These are phyloP conservation scores for Haplographium delicatum DNA, from an alignment of 495 filamentous ascomycete genomes.

Conservation along the genomic window DNA sequence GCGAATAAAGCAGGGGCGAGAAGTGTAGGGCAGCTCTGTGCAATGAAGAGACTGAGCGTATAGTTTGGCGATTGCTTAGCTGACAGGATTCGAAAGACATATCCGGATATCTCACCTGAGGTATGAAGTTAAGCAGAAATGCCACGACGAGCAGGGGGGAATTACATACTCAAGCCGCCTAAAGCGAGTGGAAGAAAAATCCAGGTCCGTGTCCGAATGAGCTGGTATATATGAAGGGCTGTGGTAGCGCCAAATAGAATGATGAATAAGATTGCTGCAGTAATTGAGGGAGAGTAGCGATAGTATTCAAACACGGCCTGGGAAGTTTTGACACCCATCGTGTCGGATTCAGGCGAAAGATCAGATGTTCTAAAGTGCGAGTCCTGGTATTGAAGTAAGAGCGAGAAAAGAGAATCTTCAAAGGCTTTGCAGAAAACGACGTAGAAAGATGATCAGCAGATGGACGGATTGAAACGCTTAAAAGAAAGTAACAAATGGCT, in stretches of 20 bases:
- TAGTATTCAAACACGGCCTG: constrained; percentile 31
- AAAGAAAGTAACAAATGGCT: no score
- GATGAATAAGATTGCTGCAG: constrained; percentile 44
- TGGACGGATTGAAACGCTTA: no score
- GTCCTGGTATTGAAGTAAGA: no score
- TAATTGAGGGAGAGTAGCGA: constrained; percentile 43
- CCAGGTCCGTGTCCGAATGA: constrained; percentile 41
- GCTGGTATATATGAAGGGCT: constrained; percentile 38
- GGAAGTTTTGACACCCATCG: no score
- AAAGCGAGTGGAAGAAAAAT: constrained; percentile 52
- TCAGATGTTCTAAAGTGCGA: no score
- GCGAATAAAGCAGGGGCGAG: constrained; percentile 46
- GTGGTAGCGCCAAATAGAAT: constrained; percentile 42
- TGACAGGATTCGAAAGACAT: constrained; percentile 15
- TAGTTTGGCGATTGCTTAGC: constrained; percentile 28
- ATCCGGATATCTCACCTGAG: neutral
- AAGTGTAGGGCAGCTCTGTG: constrained; percentile 38
- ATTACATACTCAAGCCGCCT: constrained; percentile 41
- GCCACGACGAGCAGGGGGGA: neutral
- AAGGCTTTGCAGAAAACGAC: no score
- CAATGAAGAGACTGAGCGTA: constrained; percentile 35
- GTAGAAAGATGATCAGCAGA: no score
- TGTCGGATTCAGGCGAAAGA: no score
- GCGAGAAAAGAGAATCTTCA: no score
- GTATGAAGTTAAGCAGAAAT: neutral